These are phyloP conservation scores for Silybum marianum DNA, from an alignment of 129 eudicot genomes.

Conservation along the genomic window DNA sequence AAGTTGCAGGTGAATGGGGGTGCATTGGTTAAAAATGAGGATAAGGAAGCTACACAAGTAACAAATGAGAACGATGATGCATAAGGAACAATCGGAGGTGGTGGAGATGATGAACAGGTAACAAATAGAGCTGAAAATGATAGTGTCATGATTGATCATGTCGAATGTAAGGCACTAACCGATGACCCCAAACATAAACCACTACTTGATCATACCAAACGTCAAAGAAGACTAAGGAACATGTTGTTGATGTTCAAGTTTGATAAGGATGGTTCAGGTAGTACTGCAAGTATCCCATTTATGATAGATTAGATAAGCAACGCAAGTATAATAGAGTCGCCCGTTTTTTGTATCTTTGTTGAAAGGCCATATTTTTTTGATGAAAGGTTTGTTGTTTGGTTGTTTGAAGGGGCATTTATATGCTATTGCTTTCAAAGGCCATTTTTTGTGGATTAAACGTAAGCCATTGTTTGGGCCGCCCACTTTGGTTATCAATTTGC, in stretches of 20 bases:
- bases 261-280: background rate
- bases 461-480: background rate
- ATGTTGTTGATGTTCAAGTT: background rate
- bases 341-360: background rate
- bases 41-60: background rate
- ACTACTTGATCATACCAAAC: background rate
- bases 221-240: background rate
- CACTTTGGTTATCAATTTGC: background rate
- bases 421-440: background rate
- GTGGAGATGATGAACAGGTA: background rate
- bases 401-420: background rate
- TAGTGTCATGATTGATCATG: background rate
- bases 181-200: background rate
- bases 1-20: too few species aligned
- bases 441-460: background rate
- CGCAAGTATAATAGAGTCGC: background rate
- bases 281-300: background rate
- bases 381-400: background rate
- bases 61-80: too few species aligned
- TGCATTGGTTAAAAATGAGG: too few species aligned
- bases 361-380: background rate
- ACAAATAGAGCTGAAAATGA: background rate
- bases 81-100: background rate
- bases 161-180: background rate
- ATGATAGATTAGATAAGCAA: background rate